A percentile compares a stretch with the other conserved stretches of the same genome.
phyloP scores from a whole-genome alignment of 768 basidiomycete species.

The Daedalea quercina region DNA sequence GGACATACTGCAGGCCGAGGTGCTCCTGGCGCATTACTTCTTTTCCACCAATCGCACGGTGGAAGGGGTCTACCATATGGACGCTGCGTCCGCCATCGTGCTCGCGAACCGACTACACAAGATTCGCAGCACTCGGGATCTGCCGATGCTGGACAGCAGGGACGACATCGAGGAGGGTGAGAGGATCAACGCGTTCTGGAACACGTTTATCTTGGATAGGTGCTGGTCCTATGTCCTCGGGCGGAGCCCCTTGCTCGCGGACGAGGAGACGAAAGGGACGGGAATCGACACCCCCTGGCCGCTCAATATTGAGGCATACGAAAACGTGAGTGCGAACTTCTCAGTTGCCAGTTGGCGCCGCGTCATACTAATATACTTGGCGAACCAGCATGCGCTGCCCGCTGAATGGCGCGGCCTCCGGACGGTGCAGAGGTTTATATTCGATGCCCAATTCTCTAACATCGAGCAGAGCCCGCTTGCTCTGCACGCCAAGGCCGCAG shows the following conservation, averaged over 20 bases:
- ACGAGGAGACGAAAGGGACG: conserved; percentile 37
- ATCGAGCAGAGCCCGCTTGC: conserved; percentile 32
- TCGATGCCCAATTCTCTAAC: conserved; percentile 25
- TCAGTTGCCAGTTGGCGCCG: too few relatives aligned
- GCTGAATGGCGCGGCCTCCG: conserved; percentile 24
- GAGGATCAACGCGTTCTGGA: conserved; percentile 62
- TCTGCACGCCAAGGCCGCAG: conserved; percentile 45
- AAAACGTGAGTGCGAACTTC: conserved; percentile 18
- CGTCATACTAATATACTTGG: neutral
- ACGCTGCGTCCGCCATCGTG: conserved; percentile 34
- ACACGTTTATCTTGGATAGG: conserved; percentile 51
- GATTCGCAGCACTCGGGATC: conserved; percentile 23
- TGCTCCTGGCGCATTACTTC: conserved; percentile 60
- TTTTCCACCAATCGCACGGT: conserved; percentile 52
- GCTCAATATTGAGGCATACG: conserved; percentile 25
- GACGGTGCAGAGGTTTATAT: conserved; percentile 45
- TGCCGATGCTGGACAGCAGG: conserved; percentile 22
- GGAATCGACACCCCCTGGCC: conserved; percentile 37
- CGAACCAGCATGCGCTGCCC: conserved; percentile 35
- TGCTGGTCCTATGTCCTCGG: conserved; percentile 49
- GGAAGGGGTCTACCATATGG: conserved; percentile 49
- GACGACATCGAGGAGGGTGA: conserved; percentile 48
- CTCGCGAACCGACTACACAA: conserved; percentile 20
- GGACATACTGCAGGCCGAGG: conserved; percentile 28
- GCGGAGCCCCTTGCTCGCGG: conserved; percentile 44